Base-by-base conservation (phyloP, 768 basidiomycete genomes). In the Russula ochroleuca region DNA sequence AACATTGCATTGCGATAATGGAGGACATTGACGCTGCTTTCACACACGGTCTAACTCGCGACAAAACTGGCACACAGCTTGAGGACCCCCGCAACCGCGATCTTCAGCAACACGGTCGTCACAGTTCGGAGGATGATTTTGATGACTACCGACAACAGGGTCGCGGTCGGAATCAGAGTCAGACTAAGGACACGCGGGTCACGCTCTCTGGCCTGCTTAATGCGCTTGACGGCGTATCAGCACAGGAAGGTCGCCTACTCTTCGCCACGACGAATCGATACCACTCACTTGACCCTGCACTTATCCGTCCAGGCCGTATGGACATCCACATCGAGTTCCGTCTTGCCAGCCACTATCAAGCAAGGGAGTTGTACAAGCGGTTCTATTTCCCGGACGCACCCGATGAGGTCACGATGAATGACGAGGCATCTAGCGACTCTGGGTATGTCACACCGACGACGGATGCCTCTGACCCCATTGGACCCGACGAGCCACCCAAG, bases 21-120 rank as follows among this genome's bases (percentile, higher is more conserved):
- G 90, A 92, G 72, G 91, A 92, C 71, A 86, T 92, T 59, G 91
- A 93, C 67, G 88, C 85, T 2, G 90, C 88, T 2, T 88, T 92
- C 74, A 75, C 75, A 37, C 78, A 76, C 49, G 74, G 75, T 23
- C 67, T 81, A 55, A 76, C 56, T 47, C 77, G 78, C 43, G 75
- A 78, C n/a, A 53, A 35, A 17, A 31, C 69, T 4, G 67, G 60
- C 43, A 58, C 56, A 8, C 66, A 64, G 3, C 47, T 56, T 23
- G 60, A 64, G 66, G 65, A 51, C 59, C 35, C 74, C 72, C 63
- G 75, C 71, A n/a, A 71, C 73, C 15, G 72, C 70, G 37, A 75
- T 74, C 65, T 49, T 67, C 45, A 70, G 69, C 65, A 55, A 66
- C 15, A 68, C 69, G 58, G 55, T n/a, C 17, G 50, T 28, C 14